These are phyloP conservation scores for Citrus cavaleriei DNA, from an alignment of 345 rosid species.

Conservation along the genomic window DNA sequence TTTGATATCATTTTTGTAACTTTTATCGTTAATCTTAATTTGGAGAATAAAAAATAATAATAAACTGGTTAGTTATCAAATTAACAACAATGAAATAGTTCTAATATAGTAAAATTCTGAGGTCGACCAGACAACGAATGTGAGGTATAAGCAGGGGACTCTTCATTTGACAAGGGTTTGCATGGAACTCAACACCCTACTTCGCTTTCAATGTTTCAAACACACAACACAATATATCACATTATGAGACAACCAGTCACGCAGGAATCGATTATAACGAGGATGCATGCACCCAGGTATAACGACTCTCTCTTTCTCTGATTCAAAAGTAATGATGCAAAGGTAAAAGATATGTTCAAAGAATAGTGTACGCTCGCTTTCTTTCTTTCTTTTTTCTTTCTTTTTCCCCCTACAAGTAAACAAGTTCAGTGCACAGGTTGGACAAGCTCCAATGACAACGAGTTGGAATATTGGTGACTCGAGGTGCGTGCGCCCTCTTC, in stretches of 20 bases:
- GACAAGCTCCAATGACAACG: no score
- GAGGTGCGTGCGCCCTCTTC: no score
- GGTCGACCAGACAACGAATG: conserved; percentile 35
- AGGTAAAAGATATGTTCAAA: no score
- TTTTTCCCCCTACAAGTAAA: no score
- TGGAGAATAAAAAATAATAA: no score
- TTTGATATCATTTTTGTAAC: background rate
- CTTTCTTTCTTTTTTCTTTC: no score
- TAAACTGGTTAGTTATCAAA: background rate
- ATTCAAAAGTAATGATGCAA: background rate
- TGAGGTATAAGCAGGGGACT: conserved; percentile 32
- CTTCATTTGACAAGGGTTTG: conserved; percentile 28
- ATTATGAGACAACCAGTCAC: background rate
- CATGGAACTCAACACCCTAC: conserved; percentile 30
- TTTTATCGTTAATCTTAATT: no score
- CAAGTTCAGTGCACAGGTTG: no score
- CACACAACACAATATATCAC: background rate
- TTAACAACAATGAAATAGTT: background rate
- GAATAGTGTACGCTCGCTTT: no score
- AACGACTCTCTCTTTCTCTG: background rate
- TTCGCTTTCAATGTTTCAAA: background rate
- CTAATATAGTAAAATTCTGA: background rate
- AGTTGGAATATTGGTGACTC: no score
- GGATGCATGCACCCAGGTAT: background rate
- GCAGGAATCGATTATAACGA: background rate